These are phyloP conservation scores for Lentinula edodes DNA, from an alignment of 768 basidiomycete genomes.

Conservation along the genomic window DNA sequence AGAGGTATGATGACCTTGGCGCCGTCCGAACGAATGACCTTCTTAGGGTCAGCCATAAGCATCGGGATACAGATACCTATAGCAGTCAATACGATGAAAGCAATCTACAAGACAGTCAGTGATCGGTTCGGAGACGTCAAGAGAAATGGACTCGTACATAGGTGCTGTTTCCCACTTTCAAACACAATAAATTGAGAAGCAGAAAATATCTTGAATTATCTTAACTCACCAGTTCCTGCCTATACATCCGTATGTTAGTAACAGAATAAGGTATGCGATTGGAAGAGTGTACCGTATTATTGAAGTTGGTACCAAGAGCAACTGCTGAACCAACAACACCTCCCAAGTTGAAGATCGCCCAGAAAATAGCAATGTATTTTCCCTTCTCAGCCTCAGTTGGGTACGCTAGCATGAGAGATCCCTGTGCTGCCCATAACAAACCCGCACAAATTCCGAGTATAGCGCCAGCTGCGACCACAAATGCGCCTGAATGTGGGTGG, in stretches of 20 bases:
- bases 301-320: conserved; percentile 64
- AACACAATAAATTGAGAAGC: conserved; percentile 3
- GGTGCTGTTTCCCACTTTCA: conserved; percentile 61
- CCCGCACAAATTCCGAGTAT: conserved; percentile 63
- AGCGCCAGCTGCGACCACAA: conserved; percentile 68
- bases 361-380: conserved; percentile 72
- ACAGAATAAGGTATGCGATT: not conserved
- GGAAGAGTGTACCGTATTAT: conserved; percentile 43
- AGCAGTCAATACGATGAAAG: conserved; percentile 65
- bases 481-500: conserved; percentile 51
- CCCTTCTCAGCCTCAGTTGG: conserved; percentile 79
- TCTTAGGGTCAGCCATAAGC: conserved; percentile 65
- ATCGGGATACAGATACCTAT: conserved; percentile 65
- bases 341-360: conserved; percentile 80
- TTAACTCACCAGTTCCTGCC: conserved; percentile 35
- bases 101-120: conserved; percentile 47
- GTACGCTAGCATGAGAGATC: conserved; percentile 80
- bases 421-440: conserved; percentile 80
- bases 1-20: conserved; percentile 55
- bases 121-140: not conserved
- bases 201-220: not conserved
- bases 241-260: conserved; percentile 12
- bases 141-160: conserved; percentile 44
- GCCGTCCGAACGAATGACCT: conserved; percentile 72
- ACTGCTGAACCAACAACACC: conserved; percentile 76